Percentiles rank a stretch among this genome's conserved stretches.
These are phyloP conservation scores for Nicotiana rustica DNA, from an alignment of 305 asterid species.

Conservation along the genomic window DNA sequence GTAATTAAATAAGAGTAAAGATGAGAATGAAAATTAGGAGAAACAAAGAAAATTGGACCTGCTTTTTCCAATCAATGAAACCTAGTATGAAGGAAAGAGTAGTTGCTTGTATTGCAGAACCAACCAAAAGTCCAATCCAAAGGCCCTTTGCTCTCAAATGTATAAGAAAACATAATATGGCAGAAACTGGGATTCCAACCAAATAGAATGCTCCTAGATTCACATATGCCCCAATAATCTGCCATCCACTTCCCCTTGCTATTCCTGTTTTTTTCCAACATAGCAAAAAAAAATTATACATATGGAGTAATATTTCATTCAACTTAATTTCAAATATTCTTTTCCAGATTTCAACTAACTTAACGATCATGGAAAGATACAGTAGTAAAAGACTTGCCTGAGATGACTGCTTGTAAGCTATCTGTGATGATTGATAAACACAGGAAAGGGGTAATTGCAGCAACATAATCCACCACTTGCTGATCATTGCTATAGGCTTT, in stretches of 20 bases:
- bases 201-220: conserved; percentile 64
- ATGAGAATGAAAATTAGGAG: background rate
- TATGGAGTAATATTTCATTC: too few relatives aligned
- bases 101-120: conserved; percentile 51
- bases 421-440: conserved; percentile 58
- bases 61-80: conserved; percentile 61
- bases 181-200: conserved; percentile 58
- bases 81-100: conserved; percentile 47
- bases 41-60: conserved; percentile 37
- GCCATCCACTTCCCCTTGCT: conserved; percentile 83
- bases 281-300: background rate
- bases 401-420: conserved; percentile 56
- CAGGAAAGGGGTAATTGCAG: conserved; percentile 51
- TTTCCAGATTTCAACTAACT: background rate
- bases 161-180: conserved; percentile 47
- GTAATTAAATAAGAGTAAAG: background rate
- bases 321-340: background rate
- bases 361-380: background rate
- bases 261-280: conserved; percentile 49
- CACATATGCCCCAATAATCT: conserved; percentile 68
- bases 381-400: conserved; percentile 45
- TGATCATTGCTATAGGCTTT: conserved; percentile 55
- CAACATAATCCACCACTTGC: conserved; percentile 60
- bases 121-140: conserved; percentile 62
- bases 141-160: conserved; percentile 60